Evolutionary conservation across 306 rosid genomes (phyloP).

Genomic region (Argentina anserina): DNA sequence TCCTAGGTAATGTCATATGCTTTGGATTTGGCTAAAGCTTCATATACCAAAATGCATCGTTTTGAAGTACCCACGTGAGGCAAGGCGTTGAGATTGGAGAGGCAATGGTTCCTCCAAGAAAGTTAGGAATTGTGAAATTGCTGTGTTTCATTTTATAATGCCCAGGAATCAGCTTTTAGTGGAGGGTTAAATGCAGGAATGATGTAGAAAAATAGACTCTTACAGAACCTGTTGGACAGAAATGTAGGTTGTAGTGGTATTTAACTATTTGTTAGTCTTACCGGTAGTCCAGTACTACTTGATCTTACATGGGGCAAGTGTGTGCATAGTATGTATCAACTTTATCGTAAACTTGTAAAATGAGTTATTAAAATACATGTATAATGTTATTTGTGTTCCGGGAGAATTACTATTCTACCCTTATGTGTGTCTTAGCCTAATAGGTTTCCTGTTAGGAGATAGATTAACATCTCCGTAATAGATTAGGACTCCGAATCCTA

Average conservation of each 20-base stretch:
- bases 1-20: conserved; percentile 15
- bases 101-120: conserved; percentile 20
- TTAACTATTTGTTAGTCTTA: not conserved
- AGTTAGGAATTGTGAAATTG: not conserved
- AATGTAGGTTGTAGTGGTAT: not conserved
- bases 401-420: no score
- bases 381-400: no score
- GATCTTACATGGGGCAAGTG: no score
- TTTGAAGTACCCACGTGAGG: conserved; percentile 30
- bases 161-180: not conserved
- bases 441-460: no score
- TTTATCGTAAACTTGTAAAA: no score
- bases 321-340: no score
- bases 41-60: conserved; percentile 11
- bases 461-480: no score
- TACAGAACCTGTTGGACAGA: not conserved
- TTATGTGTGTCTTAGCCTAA: no score
- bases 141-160: not conserved
- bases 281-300: no score
- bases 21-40: conserved; percentile 9
- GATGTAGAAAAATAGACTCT: not conserved
- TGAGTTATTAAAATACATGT: no score
- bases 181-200: not conserved
- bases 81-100: conserved; percentile 9
- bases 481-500: no score